These are phyloP conservation scores for Yarrowia bubula DNA, from an alignment of 805 yeast species.

Conservation along the genomic window DNA sequence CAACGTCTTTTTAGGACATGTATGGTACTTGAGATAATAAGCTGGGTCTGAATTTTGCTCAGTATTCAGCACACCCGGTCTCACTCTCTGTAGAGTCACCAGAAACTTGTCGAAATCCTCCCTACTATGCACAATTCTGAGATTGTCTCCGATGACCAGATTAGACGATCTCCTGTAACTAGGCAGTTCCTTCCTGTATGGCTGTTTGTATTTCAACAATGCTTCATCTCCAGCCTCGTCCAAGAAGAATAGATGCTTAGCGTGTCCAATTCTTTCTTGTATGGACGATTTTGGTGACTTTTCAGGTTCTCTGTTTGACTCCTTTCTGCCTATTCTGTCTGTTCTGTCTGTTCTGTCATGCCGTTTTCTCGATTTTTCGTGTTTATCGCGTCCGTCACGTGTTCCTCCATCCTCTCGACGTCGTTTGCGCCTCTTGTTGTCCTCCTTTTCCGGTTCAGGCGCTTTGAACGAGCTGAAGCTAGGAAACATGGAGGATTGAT, in stretches of 20 bases:
- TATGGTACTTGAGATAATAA: conserved; percentile 1
- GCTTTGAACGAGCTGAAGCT: conserved; percentile 17
- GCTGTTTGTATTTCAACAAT: neutral
- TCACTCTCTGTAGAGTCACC: neutral
- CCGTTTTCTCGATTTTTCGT: neutral
- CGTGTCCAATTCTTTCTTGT: neutral
- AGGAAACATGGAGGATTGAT: conserved; percentile 11
- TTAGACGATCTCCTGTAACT: neutral
- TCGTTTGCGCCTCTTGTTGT: neutral
- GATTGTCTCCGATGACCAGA: neutral
- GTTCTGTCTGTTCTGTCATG: neutral
- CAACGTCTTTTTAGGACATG: neutral
- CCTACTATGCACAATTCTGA: neutral
- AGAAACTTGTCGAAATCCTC: conserved; percentile 12
- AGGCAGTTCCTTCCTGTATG: neutral
- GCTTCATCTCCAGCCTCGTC: neutral
- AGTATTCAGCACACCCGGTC: too few relatives aligned
- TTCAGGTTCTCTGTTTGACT: neutral
- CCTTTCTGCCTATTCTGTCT: neutral
- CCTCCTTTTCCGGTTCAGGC: neutral
- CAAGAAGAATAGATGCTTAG: neutral
- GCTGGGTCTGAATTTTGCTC: neutral
- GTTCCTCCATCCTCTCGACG: neutral
- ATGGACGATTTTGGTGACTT: neutral
- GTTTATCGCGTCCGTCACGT: too few relatives aligned